phyloP scores from a whole-genome alignment of 768 basidiomycete species.

The Calocera viscosa region DNA sequence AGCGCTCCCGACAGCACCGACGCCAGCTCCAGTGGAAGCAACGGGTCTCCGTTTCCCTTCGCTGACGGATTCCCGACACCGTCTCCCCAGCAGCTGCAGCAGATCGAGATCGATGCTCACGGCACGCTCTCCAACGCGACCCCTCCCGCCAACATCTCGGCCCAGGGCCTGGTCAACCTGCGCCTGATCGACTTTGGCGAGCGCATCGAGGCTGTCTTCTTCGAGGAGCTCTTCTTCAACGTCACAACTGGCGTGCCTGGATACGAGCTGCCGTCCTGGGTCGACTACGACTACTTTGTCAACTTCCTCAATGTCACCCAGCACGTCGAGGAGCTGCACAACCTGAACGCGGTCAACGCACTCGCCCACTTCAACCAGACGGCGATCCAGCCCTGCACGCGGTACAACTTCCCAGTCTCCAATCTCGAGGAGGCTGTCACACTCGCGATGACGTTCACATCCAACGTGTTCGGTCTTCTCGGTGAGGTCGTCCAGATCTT shows the following conservation, averaged over 20 bases:
- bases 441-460: conserved; percentile 12
- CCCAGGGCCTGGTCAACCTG: background rate
- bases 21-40: background rate
- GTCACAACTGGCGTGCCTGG: background rate
- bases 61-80: background rate
- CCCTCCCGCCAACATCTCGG: background rate
- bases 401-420: conserved; percentile 11
- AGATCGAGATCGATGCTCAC: background rate
- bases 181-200: background rate
- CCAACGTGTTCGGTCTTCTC: conserved; percentile 13
- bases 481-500: conserved; percentile 9
- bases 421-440: conserved; percentile 7
- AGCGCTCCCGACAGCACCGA: background rate
- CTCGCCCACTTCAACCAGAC: background rate
- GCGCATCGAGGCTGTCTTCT: background rate
- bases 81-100: background rate
- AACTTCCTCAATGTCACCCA: background rate
- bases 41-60: background rate
- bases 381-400: background rate
- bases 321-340: background rate
- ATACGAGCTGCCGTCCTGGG: background rate
- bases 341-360: background rate
- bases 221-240: background rate
- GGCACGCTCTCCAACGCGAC: background rate
- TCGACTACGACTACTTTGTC: background rate